Conservation (phyloP, 352 stramenopile genomes). For the Globisporangium mamillatum region DNA sequence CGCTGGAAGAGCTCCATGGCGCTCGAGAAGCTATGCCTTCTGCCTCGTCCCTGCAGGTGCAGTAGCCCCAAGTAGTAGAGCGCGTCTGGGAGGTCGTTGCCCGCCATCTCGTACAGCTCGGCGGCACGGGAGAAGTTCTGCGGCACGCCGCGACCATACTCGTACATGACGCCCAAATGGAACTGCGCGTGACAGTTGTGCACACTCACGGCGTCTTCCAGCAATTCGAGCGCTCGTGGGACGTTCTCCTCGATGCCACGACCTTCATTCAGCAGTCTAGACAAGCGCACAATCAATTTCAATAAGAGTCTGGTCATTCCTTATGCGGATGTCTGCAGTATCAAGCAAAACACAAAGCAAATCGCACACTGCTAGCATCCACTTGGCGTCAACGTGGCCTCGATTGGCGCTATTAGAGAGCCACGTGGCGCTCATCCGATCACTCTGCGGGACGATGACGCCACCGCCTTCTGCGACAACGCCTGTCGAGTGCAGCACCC, state of each 20-base stretch:
- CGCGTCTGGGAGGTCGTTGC: slow-evolving; percentile 33
- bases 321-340: too few relatives aligned
- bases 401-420: slow-evolving; percentile 33
- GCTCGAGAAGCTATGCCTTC: slow-evolving; percentile 28
- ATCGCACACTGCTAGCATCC: slow-evolving; percentile 47
- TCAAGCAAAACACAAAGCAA: not conserved
- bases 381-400: slow-evolving; percentile 44
- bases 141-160: slow-evolving; percentile 43
- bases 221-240: slow-evolving; percentile 27
- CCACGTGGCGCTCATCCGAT: slow-evolving; percentile 35
- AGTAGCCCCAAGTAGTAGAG: slow-evolving; percentile 59
- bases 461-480: not conserved
- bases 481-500: slow-evolving; percentile 31
- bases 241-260: slow-evolving; percentile 33
- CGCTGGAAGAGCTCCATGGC: slow-evolving; percentile 38
- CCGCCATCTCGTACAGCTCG: slow-evolving; percentile 32
- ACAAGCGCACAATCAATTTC: not conserved
- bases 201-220: slow-evolving; percentile 25
- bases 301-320: too few relatives aligned
- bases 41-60: slow-evolving; percentile 39
- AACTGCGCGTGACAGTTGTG: slow-evolving; percentile 31
- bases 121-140: slow-evolving; percentile 36
- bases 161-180: slow-evolving; percentile 45
- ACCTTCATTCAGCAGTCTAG: slow-evolving; percentile 42
- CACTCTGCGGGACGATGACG: slow-evolving; percentile 24